Conservation (phyloP, 257 asterid species). For the Agastache rugosa region DNA sequence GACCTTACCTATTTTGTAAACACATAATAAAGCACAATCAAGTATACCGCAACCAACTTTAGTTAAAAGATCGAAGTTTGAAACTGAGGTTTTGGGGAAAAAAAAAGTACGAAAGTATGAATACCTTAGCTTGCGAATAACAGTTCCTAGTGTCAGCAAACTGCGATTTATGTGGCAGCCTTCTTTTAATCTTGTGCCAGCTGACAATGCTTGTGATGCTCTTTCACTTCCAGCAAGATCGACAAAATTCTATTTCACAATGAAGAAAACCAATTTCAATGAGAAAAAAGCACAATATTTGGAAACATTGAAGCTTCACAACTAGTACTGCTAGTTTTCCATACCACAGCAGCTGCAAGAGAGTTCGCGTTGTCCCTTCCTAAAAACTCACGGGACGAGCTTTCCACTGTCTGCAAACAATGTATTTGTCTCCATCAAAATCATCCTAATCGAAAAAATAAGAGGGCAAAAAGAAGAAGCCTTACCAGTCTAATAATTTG, state of each 20-base stretch:
- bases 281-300: slow-evolving; percentile 19
- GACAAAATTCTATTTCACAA: slow-evolving; percentile 71
- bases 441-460: background rate
- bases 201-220: slow-evolving; percentile 91
- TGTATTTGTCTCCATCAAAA: slow-evolving; percentile 24
- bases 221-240: slow-evolving; percentile 99
- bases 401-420: slow-evolving; percentile 81
- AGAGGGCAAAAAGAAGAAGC: slow-evolving; percentile 19
- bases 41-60: background rate
- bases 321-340: slow-evolving; percentile 20
- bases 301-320: slow-evolving; percentile 14
- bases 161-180: slow-evolving; percentile 98
- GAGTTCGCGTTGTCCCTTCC: slow-evolving; percentile 76
- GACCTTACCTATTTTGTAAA: no score
- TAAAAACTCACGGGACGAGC: slow-evolving; percentile 70
- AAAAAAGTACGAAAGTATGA: background rate
- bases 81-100: background rate
- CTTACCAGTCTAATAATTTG: slow-evolving; percentile 91
- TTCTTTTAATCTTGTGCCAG: slow-evolving; percentile 93
- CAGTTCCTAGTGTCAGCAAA: slow-evolving; percentile 89
- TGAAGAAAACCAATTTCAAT: slow-evolving; percentile 25
- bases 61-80: background rate
- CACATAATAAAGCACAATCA: no score
- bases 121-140: slow-evolving; percentile 93
- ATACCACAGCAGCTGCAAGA: slow-evolving; percentile 90